A percentile compares a stretch with the other conserved stretches of the same genome.
Evolutionary conservation across 495 filamentous ascomycete genomes (phyloP).

Genomic region (Eremomyces bilateralis): DNA sequence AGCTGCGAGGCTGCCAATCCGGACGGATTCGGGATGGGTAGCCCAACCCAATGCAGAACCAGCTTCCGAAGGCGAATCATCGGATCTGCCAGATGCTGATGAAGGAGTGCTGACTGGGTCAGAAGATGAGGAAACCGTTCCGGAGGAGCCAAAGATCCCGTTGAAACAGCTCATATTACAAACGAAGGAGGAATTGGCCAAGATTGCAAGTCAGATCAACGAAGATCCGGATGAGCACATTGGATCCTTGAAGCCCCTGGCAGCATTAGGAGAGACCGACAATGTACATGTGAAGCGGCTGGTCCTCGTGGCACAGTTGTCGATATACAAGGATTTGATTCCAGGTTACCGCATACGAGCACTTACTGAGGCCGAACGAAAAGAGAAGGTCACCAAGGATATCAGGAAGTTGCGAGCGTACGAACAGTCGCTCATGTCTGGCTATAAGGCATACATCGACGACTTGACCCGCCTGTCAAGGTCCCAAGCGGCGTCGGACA

Average conservation of each 20-base stretch:
- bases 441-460: conserved; percentile 68
- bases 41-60: conserved; percentile 30
- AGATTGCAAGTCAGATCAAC: conserved; percentile 58
- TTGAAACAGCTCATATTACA: conserved; percentile 56
- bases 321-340: conserved; percentile 89
- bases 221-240: conserved; percentile 86
- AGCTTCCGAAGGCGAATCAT: conserved; percentile 12
- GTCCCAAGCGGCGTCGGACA: conserved; percentile 10
- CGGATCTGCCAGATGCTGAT: conserved; percentile 28
- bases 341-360: conserved; percentile 89
- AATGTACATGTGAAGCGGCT: conserved; percentile 63
- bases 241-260: conserved; percentile 46
- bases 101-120: conserved; percentile 19
- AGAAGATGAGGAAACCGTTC: conserved; percentile 26
- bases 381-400: conserved; percentile 74
- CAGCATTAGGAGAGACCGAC: conserved; percentile 31
- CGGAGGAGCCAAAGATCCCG: conserved; percentile 35
- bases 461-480: conserved; percentile 37
- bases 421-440: conserved; percentile 60
- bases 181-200: conserved; percentile 83
- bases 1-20: conserved; percentile 58
- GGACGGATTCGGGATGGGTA: conserved; percentile 51
- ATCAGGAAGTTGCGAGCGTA: conserved; percentile 58
- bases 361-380: conserved; percentile 43
- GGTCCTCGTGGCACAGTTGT: conserved; percentile 60